A percentile compares a stretch with the other conserved stretches of the same genome.
These are phyloP conservation scores for Gracilariopsis chorda DNA, from an alignment of 23 red algal species.

Conservation along the genomic window DNA sequence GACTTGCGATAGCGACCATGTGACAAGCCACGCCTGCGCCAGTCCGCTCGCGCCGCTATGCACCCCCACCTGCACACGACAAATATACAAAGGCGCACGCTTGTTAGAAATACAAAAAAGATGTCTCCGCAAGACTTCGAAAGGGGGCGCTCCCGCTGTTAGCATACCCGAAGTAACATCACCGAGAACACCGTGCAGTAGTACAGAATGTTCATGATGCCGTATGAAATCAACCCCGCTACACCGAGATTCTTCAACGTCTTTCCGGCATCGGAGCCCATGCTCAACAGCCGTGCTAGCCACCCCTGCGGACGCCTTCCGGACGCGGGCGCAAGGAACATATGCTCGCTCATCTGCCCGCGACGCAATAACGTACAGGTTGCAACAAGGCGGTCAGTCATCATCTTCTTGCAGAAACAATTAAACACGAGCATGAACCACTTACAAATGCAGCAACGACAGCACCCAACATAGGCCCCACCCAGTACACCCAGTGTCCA, in stretches of 20 bases:
- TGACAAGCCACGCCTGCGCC: slow-evolving; percentile 82
- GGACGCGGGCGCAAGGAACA: slow-evolving; percentile 51
- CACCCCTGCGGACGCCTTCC: slow-evolving; percentile 16
- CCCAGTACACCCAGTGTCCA: slow-evolving; percentile 58
- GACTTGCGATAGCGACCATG: slow-evolving; percentile 78
- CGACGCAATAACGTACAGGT: too few relatives aligned
- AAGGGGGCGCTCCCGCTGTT: neutral
- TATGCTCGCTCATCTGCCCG: slow-evolving; percentile 26
- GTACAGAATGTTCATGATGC: slow-evolving; percentile 71
- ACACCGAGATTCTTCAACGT: slow-evolving; percentile 61
- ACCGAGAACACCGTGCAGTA: slow-evolving; percentile 74
- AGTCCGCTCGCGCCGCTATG: slow-evolving; percentile 22
- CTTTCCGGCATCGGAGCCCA: neutral
- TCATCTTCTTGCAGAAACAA: neutral
- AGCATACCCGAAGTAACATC: slow-evolving; percentile 59
- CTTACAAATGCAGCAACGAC: slow-evolving; percentile 34
- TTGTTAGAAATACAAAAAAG: neutral
- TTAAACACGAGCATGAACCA: neutral
- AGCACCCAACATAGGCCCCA: slow-evolving; percentile 27
- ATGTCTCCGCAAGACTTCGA: too few relatives aligned
- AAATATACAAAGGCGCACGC: slow-evolving; percentile 8
- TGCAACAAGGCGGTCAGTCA: too few relatives aligned
- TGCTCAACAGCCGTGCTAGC: neutral
- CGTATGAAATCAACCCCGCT: slow-evolving; percentile 79
- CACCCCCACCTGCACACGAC: slow-evolving; percentile 34